Evolutionary conservation across 2,329 filamentous ascomycete genomes (phyloP).

Genomic region (Mariannaea sp.): DNA sequence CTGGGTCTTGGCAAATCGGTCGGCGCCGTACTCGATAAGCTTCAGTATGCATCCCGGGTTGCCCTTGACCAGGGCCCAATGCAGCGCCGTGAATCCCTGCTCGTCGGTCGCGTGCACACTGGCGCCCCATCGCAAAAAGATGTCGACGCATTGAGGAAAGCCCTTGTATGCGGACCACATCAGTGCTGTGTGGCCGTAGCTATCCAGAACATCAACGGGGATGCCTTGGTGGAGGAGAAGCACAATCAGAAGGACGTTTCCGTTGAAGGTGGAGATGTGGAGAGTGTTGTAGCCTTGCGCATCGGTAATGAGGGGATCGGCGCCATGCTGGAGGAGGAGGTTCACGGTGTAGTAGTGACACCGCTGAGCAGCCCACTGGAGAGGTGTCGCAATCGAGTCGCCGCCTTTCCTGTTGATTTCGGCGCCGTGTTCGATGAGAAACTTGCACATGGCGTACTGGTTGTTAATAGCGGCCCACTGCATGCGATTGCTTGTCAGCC

Average conservation of each 20-base stretch:
- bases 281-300: constrained; percentile 97
- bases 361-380: constrained; percentile 96
- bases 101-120: constrained; percentile 90
- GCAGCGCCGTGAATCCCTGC: constrained; percentile 89
- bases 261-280: constrained; percentile 95
- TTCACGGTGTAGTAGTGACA: constrained; percentile 98
- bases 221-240: constrained; percentile 94
- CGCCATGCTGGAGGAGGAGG: constrained; percentile 86
- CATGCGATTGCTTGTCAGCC: constrained; percentile 24
- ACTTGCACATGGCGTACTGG: constrained; percentile 96
- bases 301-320: constrained; percentile 89
- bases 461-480: constrained; percentile 99
- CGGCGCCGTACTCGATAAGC: constrained; percentile 91
- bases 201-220: constrained; percentile 87
- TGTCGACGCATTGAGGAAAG: constrained; percentile 86
- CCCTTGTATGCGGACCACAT: constrained; percentile 99
- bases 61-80: constrained; percentile 96
- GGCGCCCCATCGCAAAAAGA: constrained; percentile 93
- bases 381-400: constrained; percentile 89
- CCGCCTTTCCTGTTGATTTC: constrained; percentile 95
- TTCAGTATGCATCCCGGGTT: constrained; percentile 89
- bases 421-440: constrained; percentile 81
- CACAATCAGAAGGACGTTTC: constrained; percentile 87
- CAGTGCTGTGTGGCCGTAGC: constrained; percentile 87
- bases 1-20: constrained; percentile 86